Evolutionary conservation across 192 early-diverging fungal genomes (phyloP).

Genomic region (Diversispora epigaea): DNA sequence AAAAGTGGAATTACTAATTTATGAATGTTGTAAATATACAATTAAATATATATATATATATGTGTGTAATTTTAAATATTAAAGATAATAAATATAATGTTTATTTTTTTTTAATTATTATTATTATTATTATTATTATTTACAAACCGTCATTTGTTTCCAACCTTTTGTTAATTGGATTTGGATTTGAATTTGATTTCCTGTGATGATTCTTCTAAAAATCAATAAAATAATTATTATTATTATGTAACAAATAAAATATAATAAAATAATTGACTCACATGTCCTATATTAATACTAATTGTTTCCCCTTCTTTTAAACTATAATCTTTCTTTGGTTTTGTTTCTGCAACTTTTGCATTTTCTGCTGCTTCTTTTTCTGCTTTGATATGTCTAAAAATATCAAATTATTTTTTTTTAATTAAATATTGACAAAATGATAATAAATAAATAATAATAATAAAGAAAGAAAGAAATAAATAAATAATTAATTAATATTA

Average conservation of each 20-base stretch:
- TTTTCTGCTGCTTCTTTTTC: conserved; percentile 46
- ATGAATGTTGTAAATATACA: neutral
- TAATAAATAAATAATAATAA: neutral
- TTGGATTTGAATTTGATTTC: too few species aligned
- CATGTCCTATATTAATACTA: conserved; percentile 68
- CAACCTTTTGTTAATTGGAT: too few species aligned
- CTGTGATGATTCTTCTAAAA: too few species aligned
- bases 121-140: too few species aligned
- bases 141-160: too few species aligned
- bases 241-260: neutral
- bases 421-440: neutral
- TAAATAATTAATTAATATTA: too few species aligned
- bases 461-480: neutral
- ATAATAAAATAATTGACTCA: conserved; percentile 27
- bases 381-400: conserved; percentile 49
- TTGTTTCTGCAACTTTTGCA: conserved; percentile 36
- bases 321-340: conserved; percentile 73
- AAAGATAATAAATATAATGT: too few species aligned
- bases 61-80: too few species aligned
- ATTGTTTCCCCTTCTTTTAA: conserved; percentile 80
- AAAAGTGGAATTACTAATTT: conserved; percentile 16
- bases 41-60: neutral
- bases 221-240: neutral
- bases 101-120: too few species aligned
- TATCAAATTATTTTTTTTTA: neutral